A percentile compares a stretch with the other conserved stretches of the same genome.
These are phyloP conservation scores for Fraxinus paxiana DNA, from an alignment of 305 asterid species.

Conservation along the genomic window DNA sequence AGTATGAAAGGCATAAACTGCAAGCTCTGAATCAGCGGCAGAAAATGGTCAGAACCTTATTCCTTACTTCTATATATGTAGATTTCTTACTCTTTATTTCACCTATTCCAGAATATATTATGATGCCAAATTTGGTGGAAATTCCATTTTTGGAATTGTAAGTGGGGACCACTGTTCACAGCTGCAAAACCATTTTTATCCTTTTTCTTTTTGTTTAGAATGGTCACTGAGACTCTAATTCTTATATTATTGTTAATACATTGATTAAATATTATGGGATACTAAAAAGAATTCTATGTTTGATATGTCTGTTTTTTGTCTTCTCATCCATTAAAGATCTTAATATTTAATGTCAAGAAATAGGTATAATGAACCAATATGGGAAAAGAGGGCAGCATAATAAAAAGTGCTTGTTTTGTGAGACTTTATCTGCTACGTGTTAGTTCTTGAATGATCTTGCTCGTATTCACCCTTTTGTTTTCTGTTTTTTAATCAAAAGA, in stretches of 20 bases:
- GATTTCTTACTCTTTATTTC: background rate
- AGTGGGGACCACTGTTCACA: background rate
- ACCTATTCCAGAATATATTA: background rate
- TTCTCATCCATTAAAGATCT: background rate
- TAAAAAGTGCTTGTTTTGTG: background rate
- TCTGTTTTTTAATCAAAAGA: background rate
- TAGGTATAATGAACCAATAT: background rate
- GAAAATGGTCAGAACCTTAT: slow-evolving; percentile 66
- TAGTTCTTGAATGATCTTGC: background rate
- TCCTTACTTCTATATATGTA: background rate
- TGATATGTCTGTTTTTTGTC: background rate
- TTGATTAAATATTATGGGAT: background rate
- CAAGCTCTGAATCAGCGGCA: slow-evolving; percentile 97
- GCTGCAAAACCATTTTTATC: background rate
- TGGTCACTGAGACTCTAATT: background rate
- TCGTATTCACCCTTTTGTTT: background rate
- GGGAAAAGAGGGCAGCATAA: background rate
- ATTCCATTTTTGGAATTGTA: slow-evolving; percentile 9
- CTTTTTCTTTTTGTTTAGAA: background rate
- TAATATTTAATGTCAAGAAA: background rate
- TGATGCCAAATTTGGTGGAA: background rate
- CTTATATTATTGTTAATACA: background rate
- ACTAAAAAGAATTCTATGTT: background rate
- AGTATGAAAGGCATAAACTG: slow-evolving; percentile 92
- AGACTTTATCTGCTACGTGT: background rate